Base-by-base conservation (phyloP, 1,284 basidiomycete genomes). In the Leccinum angustisporum region DNA sequence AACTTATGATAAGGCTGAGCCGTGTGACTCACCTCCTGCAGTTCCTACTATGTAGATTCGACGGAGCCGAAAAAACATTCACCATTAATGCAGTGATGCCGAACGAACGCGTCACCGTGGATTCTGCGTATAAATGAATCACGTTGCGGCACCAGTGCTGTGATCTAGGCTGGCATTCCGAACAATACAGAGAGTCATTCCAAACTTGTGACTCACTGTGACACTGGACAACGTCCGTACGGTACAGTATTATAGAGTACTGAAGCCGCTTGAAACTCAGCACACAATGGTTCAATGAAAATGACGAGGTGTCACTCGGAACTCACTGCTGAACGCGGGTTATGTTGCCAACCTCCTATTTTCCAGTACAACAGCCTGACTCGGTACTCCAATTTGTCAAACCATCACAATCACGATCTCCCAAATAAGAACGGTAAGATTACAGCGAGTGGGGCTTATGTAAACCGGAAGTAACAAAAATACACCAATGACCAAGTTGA, bases 11-110 rank as follows among this genome's bases (percentile, higher is more conserved):
- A 48, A 7, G 25, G 25, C 25, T 27, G 25, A 25, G 25, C 5
- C 16, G 27, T 34, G 31, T 64, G 63, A 70, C 62, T 74, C 63
- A 68, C 56, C 56, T 31, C n/a, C 14, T 4, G 4, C 55, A 9
- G 16, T 3, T 18, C 48, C 18, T 57, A 43, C 18, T 56, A 64
- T 46, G 43, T 21, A 13, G 21, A 25, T 56, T 38, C 27, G 63
- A 69, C 48, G 67, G 70, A 7, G 61, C 67, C 5, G 59, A 52
- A 30, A 30, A 18, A 7, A 51, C 25, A 25, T 27, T 27, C 50
- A n/a, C 18, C 43, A 48, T 25, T 25, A 13, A 25, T 48, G 46
- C 46, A 50, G 46, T 25, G 46, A 1, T 25, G 21, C 43, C 43
- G 43, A 48, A 48, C 46, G 46, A 50, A 9, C 13, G 46, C 13